These are phyloP conservation scores for Penicillium griseofulvum DNA, from an alignment of 2,329 filamentous ascomycete genomes.

Conservation along the genomic window DNA sequence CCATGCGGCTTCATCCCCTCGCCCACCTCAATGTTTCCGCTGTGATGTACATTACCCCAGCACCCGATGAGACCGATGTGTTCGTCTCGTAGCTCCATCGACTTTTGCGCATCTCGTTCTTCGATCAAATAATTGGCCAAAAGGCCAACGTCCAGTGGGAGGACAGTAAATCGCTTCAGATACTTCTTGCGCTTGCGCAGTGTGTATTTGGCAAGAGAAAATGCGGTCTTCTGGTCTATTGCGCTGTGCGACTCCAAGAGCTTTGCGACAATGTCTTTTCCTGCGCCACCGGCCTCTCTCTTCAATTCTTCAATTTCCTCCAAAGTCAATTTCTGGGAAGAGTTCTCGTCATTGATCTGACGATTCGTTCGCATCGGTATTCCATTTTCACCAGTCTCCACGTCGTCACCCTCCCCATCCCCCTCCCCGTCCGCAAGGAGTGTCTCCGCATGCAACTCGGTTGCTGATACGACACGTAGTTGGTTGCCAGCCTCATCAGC, in stretches of 20 bases:
- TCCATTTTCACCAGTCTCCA: slow-evolving; percentile 34
- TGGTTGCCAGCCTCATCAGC: slow-evolving; percentile 60
- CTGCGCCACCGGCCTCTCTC: slow-evolving; percentile 70
- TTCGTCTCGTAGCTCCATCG: slow-evolving; percentile 85
- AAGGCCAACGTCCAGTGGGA: slow-evolving; percentile 76
- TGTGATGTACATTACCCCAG: slow-evolving; percentile 85
- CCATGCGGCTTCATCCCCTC: slow-evolving; percentile 46
- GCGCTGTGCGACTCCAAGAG: slow-evolving; percentile 85
- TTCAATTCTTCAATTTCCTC: slow-evolving; percentile 71
- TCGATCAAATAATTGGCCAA: slow-evolving; percentile 74
- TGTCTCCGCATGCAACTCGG: slow-evolving; percentile 77
- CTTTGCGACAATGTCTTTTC: slow-evolving; percentile 88
- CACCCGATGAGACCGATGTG: slow-evolving; percentile 76
- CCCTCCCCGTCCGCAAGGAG: slow-evolving; percentile 54
- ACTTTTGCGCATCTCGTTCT: slow-evolving; percentile 75
- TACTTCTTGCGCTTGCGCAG: slow-evolving; percentile 93
- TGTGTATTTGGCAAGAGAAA: slow-evolving; percentile 93
- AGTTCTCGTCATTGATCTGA: slow-evolving; percentile 61
- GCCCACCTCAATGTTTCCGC: slow-evolving; percentile 40
- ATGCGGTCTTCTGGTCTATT: slow-evolving; percentile 90
- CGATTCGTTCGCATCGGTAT: slow-evolving; percentile 61
- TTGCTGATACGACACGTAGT: slow-evolving; percentile 73
- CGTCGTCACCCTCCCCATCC: slow-evolving; percentile 39
- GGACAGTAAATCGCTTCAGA: slow-evolving; percentile 77
- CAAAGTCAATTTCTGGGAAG: slow-evolving; percentile 71